phyloP scores from a whole-genome alignment of 2,329 filamentous ascomycete species.

The Cladosporium sp. region DNA sequence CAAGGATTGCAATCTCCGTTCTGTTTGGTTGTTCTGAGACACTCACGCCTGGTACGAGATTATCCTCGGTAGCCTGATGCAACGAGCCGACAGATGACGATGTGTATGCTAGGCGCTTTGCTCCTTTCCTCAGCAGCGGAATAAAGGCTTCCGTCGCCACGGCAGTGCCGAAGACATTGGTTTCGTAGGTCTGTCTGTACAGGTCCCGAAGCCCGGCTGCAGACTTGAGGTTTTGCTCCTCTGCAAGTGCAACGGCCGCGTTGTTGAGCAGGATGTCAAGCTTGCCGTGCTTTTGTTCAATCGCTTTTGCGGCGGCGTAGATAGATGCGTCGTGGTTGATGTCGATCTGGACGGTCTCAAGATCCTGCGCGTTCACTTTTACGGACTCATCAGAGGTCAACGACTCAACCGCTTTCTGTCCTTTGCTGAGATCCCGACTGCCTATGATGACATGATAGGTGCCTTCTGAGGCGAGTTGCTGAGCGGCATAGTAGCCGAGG shows the following conservation, averaged over 20 bases:
- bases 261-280: constrained; percentile 39
- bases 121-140: constrained; percentile 45
- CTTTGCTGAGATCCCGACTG: constrained; percentile 37
- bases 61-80: constrained; percentile 9
- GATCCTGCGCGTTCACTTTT: constrained; percentile 19
- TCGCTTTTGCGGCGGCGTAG: constrained; percentile 19
- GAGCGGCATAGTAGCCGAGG: constrained; percentile 40
- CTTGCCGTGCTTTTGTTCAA: constrained; percentile 25
- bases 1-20: constrained; percentile 29
- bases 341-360: constrained; percentile 26
- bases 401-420: constrained; percentile 30
- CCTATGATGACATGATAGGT: constrained; percentile 37
- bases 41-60: constrained; percentile 8
- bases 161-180: constrained; percentile 48
- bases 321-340: constrained; percentile 25
- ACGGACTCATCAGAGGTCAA: constrained; percentile 28
- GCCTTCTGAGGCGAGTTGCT: constrained; percentile 34
- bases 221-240: neutral
- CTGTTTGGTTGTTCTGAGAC: constrained; percentile 31
- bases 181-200: constrained; percentile 30
- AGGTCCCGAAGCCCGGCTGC: constrained; percentile 26
- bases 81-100: constrained; percentile 22
- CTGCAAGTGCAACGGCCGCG: constrained; percentile 28
- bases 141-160: constrained; percentile 38
- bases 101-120: constrained; percentile 28